Evolutionary conservation across 129 eudicot species (phyloP).

Genomic region (Smallanthus sonchifolius): DNA sequence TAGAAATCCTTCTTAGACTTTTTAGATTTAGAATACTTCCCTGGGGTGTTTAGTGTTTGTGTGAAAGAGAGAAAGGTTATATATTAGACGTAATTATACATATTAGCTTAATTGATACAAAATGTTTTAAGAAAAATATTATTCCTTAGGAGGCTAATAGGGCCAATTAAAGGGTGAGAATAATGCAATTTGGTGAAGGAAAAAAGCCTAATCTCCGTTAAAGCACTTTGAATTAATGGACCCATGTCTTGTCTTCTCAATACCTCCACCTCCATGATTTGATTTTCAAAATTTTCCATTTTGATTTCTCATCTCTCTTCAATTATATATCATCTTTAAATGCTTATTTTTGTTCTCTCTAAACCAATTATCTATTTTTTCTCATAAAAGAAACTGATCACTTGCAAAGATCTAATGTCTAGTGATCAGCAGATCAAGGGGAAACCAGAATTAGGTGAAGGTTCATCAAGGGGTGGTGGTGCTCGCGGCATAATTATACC

Average conservation of each 20-base stretch:
- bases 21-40: too few relatives aligned
- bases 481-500: background rate
- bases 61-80: background rate
- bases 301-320: slow-evolving; percentile 41
- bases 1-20: too few relatives aligned
- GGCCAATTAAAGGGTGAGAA: slow-evolving; percentile 55
- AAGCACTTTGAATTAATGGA: slow-evolving; percentile 60
- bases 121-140: background rate
- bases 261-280: slow-evolving; percentile 52
- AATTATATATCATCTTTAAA: slow-evolving; percentile 28
- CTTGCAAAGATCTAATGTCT: slow-evolving; percentile 29
- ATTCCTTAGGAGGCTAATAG: slow-evolving; percentile 38
- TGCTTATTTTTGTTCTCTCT: slow-evolving; percentile 19
- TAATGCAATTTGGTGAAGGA: slow-evolving; percentile 53
- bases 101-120: background rate
- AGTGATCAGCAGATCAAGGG: slow-evolving; percentile 35
- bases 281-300: slow-evolving; percentile 27
- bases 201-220: slow-evolving; percentile 36
- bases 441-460: slow-evolving; percentile 40
- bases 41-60: too few relatives aligned
- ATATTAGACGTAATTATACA: background rate
- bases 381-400: background rate
- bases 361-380: slow-evolving; percentile 4
- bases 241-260: slow-evolving; percentile 64
- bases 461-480: slow-evolving; percentile 26